Evolutionary conservation across 2,329 filamentous ascomycete genomes (phyloP).

Genomic region (Trichophyton mentagrophytes): DNA sequence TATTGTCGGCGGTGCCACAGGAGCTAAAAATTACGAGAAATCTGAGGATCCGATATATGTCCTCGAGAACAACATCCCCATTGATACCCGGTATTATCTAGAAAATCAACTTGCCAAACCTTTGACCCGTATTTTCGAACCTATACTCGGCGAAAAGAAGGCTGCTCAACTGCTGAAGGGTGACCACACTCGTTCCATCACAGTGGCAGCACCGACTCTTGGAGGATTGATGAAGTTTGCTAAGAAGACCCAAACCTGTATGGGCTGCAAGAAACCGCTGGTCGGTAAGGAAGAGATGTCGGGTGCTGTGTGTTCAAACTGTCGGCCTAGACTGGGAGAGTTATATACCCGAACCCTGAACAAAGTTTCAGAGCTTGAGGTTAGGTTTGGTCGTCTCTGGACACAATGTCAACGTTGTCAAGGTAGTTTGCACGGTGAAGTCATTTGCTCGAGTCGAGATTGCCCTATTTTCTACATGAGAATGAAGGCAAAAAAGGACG

Average conservation of each 20-base stretch:
- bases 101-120: constrained; percentile 97
- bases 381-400: constrained; percentile 85
- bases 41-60: constrained; percentile 96
- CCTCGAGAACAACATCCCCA: constrained; percentile 91
- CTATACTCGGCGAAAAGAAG: constrained; percentile 88
- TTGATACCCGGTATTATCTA: constrained; percentile 96
- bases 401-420: constrained; percentile 97
- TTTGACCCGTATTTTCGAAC: constrained; percentile 88
- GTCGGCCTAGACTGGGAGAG: constrained; percentile 73
- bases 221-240: constrained; percentile 97
- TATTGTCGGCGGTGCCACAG: constrained; percentile 81
- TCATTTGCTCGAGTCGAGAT: constrained; percentile 91
- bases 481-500: constrained; percentile 99
- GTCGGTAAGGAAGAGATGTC: constrained; percentile 62
- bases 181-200: constrained; percentile 88
- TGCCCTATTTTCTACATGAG: constrained; percentile 99
- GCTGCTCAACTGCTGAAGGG: constrained; percentile 75
- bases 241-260: constrained; percentile 94
- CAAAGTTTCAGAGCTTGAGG: constrained; percentile 82
- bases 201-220: constrained; percentile 77
- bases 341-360: constrained; percentile 83
- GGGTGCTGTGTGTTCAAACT: constrained; percentile 81
- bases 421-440: constrained; percentile 94
- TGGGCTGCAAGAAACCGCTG: constrained; percentile 97
- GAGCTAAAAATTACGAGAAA: constrained; percentile 90